A percentile compares a stretch with the other conserved stretches of the same genome.
phyloP scores from a whole-genome alignment of 768 basidiomycete genomes.

The Suillus ampliporus region DNA sequence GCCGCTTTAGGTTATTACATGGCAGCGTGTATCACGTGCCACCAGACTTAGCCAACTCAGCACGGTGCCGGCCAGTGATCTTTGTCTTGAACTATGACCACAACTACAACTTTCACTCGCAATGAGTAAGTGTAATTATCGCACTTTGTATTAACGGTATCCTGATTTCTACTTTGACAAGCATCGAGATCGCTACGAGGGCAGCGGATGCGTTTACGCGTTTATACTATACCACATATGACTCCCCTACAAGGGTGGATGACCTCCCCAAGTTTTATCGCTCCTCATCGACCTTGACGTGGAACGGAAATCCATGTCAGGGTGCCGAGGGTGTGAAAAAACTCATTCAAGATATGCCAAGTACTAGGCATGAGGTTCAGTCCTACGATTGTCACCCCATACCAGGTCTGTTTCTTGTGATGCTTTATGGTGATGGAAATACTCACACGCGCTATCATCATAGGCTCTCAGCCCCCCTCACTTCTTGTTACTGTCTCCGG shows the following conservation, averaged over 20 bases:
- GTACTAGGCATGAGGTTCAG: slow-evolving; percentile 83
- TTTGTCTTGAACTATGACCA: slow-evolving; percentile 16
- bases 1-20: not conserved
- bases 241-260: slow-evolving; percentile 75
- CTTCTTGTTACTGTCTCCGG: slow-evolving; percentile 82
- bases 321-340: slow-evolving; percentile 71
- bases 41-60: not conserved
- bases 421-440: not conserved
- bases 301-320: slow-evolving; percentile 85
- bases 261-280: slow-evolving; percentile 87
- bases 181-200: slow-evolving; percentile 84
- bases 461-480: slow-evolving; percentile 80
- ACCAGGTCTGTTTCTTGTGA: slow-evolving; percentile 56
- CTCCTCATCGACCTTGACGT: slow-evolving; percentile 72
- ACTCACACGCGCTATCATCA: not conserved
- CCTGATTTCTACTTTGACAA: slow-evolving; percentile 35
- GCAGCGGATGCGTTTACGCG: slow-evolving; percentile 85
- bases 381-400: slow-evolving; percentile 92
- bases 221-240: slow-evolving; percentile 83
- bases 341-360: slow-evolving; percentile 74
- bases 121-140: slow-evolving; percentile 56
- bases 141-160: not conserved
- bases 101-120: slow-evolving; percentile 50
- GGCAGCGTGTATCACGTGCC: slow-evolving; percentile 19
- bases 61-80: not conserved